Base-by-base conservation (phyloP, 2,329 filamentous ascomycete genomes). In the Neonectria hederae region DNA sequence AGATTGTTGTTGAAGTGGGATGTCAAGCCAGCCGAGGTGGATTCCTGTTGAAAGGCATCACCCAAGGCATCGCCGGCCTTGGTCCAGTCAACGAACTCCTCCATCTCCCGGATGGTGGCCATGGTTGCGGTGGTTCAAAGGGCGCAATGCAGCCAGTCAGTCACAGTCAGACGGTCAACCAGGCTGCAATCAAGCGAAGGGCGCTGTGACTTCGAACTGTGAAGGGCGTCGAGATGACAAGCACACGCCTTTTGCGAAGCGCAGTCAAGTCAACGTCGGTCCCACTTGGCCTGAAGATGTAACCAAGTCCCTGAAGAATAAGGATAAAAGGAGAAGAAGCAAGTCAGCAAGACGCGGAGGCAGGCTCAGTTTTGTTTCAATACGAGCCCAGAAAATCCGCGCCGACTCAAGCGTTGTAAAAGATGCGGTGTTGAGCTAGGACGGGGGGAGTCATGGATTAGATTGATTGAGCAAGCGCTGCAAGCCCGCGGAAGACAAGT, bases 61-160 rank as follows among this genome's bases (percentile, higher is more conserved):
- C 74, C 77, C 62, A 78, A 72, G 43, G 76, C 75, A 45, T 81
- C 78, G 49, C 78, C 83, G 54, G 82, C 81, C 62, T 83, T 78
- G 70, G 88, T 86, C 86, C 87, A 90, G 74, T 89, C 82, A 76
- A 92, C 85, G 74, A 90, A 88, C 66, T 89, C 85, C 59, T 90
- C 87, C 81, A 86, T 80, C 58, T 87, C 83, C 60, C 87, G 82
- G 67, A 86, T 72, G 62, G 70, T 65, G n/a, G 77, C 63, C 78
- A 79, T 79, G 61, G 54, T 69, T 69, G 63, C 58, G 66, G 63
- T 62, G 56, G 62, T 9, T 59, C 59, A 53, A 56, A 66, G 66
- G 62, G 66, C 65, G 65, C 51, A 65, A 65, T 61, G 62, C 42
- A 54, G 49, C 42, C 38, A 40, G 17, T 5, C 14, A 19, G 38